These are phyloP conservation scores for Epichloe amarillans DNA, from an alignment of 2,329 filamentous ascomycete species.

Conservation along the genomic window DNA sequence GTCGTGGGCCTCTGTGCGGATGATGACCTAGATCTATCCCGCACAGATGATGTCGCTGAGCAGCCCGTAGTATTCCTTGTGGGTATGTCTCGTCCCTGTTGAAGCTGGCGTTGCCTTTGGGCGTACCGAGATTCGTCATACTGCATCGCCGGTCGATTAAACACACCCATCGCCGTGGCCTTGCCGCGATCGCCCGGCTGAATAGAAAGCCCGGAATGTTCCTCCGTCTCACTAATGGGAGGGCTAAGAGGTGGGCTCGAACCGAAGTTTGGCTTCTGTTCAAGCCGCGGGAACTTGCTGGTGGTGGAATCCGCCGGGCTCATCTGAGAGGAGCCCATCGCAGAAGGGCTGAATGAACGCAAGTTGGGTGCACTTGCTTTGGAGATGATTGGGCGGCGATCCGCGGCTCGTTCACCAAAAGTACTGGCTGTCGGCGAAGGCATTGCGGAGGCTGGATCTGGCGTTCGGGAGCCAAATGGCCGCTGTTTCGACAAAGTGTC, in stretches of 20 bases:
- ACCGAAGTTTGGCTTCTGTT: conserved; percentile 20
- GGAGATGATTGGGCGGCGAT: conserved; percentile 30
- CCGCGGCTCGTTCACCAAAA: conserved; percentile 33
- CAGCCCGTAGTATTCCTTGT: conserved; percentile 33
- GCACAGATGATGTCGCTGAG: conserved; percentile 27
- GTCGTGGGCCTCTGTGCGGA: conserved; percentile 26
- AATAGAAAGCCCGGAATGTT: conserved; percentile 50
- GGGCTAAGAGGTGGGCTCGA: conserved; percentile 29
- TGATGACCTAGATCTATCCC: conserved; percentile 32
- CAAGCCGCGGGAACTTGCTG: conserved; percentile 21
- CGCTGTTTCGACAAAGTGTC: conserved; percentile 63
- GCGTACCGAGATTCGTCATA: conserved; percentile 81
- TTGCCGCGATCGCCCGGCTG: conserved; percentile 69
- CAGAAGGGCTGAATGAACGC: conserved; percentile 39
- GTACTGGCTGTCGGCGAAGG: conserved; percentile 32
- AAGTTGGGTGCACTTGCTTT: conserved; percentile 59
- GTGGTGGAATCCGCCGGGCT: conserved; percentile 23
- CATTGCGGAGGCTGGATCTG: conserved; percentile 30
- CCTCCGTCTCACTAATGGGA: conserved; percentile 58
- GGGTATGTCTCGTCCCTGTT: conserved; percentile 57
- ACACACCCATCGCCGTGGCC: conserved; percentile 53
- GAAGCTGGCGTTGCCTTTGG: conserved; percentile 69
- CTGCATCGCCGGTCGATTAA: conserved; percentile 56
- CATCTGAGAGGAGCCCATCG: conserved; percentile 25
- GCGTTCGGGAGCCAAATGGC: conserved; percentile 34